These are phyloP conservation scores for Penicillium simplicissimum DNA, from an alignment of 495 filamentous ascomycete genomes.

Conservation along the genomic window DNA sequence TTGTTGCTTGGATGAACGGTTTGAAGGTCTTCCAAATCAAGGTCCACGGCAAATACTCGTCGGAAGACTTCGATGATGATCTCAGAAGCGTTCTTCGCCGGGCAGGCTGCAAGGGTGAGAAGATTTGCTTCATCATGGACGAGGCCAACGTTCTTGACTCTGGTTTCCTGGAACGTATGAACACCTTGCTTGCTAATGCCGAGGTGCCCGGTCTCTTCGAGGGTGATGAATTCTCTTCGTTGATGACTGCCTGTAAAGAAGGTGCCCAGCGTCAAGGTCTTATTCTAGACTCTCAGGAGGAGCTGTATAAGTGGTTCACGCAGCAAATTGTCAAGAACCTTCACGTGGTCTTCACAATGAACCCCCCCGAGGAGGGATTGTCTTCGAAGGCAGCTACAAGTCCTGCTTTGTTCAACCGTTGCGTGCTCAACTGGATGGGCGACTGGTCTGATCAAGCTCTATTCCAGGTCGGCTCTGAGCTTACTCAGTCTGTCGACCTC, in stretches of 20 bases:
- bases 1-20: constrained; percentile 99
- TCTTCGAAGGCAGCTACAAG: constrained; percentile 95
- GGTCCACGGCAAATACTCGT: constrained; percentile 97
- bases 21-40: constrained; percentile 99
- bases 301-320: constrained; percentile 99
- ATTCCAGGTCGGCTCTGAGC: constrained; percentile 94
- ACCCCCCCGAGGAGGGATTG: constrained; percentile 93
- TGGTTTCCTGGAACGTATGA: constrained; percentile 98
- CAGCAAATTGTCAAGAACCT: constrained; percentile 98
- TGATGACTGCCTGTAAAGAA: constrained; percentile 99
- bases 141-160: constrained; percentile 98
- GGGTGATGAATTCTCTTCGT: constrained; percentile 89
- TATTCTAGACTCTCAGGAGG: constrained; percentile 93
- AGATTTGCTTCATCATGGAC: constrained; percentile 99
- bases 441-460: constrained; percentile 99
- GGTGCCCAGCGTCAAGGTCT: constrained; percentile 95
- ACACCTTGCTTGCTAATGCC: constrained; percentile 94
- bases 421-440: constrained; percentile 99
- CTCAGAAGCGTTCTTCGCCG: constrained; percentile 88
- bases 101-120: constrained; percentile 96
- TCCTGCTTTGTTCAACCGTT: constrained; percentile 97
- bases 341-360: constrained; percentile 99
- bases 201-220: constrained; percentile 98
- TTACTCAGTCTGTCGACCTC: constrained; percentile 93
- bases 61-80: constrained; percentile 98